Conservation (phyloP, 2,329 filamentous ascomycete genomes). For the Didymella keratinophila region DNA sequence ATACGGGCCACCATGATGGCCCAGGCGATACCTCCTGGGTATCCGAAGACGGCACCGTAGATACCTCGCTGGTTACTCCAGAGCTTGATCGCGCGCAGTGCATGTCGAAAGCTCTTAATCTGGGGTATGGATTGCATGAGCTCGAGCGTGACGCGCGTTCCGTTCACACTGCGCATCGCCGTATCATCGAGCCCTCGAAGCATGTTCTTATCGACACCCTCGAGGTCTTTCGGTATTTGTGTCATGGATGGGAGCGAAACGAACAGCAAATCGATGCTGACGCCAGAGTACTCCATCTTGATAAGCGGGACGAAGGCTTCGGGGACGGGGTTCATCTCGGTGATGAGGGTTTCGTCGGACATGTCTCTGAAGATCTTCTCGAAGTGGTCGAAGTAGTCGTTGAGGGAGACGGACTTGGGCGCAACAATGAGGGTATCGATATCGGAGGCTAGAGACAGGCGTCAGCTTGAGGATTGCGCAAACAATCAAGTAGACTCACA, state of each 20-base stretch:
- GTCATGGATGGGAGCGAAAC: constrained; percentile 53
- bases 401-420: constrained; percentile 84
- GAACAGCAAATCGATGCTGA: constrained; percentile 91
- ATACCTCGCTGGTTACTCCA: constrained; percentile 94
- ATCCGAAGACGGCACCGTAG: constrained; percentile 96
- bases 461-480: constrained; percentile 3
- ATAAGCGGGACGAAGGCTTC: constrained; percentile 97
- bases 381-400: constrained; percentile 92
- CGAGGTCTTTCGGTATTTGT: constrained; percentile 65
- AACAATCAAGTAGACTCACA: constrained; percentile 49
- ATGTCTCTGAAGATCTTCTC: constrained; percentile 80
- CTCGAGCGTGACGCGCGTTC: constrained; percentile 92
- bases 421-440: constrained; percentile 95
- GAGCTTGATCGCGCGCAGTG: constrained; percentile 89
- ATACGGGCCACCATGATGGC: constrained; percentile 96
- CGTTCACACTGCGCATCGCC: constrained; percentile 89
- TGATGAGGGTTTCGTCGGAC: constrained; percentile 79
- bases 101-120: constrained; percentile 85
- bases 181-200: constrained; percentile 86
- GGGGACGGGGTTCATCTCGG: constrained; percentile 82
- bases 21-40: constrained; percentile 96
- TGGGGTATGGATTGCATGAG: constrained; percentile 90
- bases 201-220: constrained; percentile 82
- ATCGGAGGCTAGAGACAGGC: constrained; percentile 75
- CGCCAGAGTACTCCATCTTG: constrained; percentile 89